Evolutionary conservation across 2,329 filamentous ascomycete species (phyloP).

Genomic region (Neocatenulostroma microsporum): DNA sequence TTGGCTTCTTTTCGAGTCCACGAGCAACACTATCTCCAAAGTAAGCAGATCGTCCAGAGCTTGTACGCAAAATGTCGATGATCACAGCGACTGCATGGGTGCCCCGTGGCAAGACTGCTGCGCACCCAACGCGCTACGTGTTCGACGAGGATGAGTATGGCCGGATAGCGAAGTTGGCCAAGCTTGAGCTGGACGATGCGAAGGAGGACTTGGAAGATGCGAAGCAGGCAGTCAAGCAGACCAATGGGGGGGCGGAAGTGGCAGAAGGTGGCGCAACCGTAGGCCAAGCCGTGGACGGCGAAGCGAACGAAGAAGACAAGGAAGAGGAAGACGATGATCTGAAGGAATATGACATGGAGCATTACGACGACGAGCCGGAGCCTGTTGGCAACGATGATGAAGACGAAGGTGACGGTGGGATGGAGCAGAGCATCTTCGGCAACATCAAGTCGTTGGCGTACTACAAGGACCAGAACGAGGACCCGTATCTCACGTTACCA

Average conservation of each 20-base stretch:
- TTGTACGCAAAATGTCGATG: no score
- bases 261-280: constrained; percentile 14
- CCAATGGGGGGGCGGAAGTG: no score
- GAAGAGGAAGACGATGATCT: constrained; percentile 58
- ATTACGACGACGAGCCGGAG: constrained; percentile 68
- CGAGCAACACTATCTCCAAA: no score
- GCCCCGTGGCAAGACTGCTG: constrained; percentile 44
- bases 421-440: constrained; percentile 75
- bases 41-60: no score
- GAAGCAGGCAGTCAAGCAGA: constrained; percentile 36
- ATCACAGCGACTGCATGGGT: constrained; percentile 49
- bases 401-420: constrained; percentile 35
- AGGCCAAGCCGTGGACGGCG: constrained; percentile 18
- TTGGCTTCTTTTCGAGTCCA: no score
- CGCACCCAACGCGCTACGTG: constrained; percentile 42
- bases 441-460: constrained; percentile 91
- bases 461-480: constrained; percentile 87
- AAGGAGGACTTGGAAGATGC: constrained; percentile 76
- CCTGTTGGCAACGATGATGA: constrained; percentile 52
- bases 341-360: constrained; percentile 91
- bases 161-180: constrained; percentile 45
- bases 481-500: constrained; percentile 90
- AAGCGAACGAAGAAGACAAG: constrained; percentile 18
- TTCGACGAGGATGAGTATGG: constrained; percentile 47
- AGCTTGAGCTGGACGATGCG: constrained; percentile 76